Evolutionary conservation across 2,329 filamentous ascomycete species (phyloP).

Genomic region (Epicoccum nigrum): DNA sequence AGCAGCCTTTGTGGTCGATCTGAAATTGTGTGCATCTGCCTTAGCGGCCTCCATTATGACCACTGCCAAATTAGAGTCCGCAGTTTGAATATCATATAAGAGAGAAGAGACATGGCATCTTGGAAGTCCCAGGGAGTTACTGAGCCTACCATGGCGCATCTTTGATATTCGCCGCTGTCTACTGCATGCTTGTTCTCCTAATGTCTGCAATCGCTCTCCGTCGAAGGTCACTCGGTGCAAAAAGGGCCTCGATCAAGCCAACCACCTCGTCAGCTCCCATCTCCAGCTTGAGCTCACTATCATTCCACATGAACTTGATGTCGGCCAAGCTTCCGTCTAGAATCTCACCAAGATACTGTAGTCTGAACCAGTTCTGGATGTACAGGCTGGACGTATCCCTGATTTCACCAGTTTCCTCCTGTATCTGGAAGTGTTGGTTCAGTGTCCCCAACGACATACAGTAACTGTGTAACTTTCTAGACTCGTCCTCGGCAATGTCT

Average conservation of each 20-base stretch:
- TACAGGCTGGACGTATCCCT: slow-evolving; percentile 66
- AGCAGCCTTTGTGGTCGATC: no score
- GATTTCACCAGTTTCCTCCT: slow-evolving; percentile 48
- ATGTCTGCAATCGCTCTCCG: slow-evolving; percentile 65
- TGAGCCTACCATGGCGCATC: no score
- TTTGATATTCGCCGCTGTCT: background rate
- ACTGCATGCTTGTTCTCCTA: slow-evolving; percentile 36
- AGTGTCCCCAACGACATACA: slow-evolving; percentile 63
- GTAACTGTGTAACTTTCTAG: slow-evolving; percentile 62
- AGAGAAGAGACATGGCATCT: no score
- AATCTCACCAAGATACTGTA: slow-evolving; percentile 68
- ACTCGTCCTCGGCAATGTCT: slow-evolving; percentile 69
- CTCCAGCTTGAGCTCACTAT: slow-evolving; percentile 67
- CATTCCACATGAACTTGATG: slow-evolving; percentile 69
- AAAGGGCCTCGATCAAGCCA: slow-evolving; percentile 68
- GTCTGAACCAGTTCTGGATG: slow-evolving; percentile 68
- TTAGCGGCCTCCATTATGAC: no score
- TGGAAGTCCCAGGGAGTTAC: no score
- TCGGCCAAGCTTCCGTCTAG: slow-evolving; percentile 67
- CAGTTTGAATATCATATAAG: no score
- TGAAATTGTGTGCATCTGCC: no score
- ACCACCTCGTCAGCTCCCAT: slow-evolving; percentile 67
- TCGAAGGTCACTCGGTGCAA: slow-evolving; percentile 66
- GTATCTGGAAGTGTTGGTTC: slow-evolving; percentile 62
- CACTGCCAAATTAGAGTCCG: no score